Evolutionary conservation across 1,284 basidiomycete genomes (phyloP), one percentile per base, ranked within the genome.

Genomic region (Cutaneotrichosporon sp.): DNA sequence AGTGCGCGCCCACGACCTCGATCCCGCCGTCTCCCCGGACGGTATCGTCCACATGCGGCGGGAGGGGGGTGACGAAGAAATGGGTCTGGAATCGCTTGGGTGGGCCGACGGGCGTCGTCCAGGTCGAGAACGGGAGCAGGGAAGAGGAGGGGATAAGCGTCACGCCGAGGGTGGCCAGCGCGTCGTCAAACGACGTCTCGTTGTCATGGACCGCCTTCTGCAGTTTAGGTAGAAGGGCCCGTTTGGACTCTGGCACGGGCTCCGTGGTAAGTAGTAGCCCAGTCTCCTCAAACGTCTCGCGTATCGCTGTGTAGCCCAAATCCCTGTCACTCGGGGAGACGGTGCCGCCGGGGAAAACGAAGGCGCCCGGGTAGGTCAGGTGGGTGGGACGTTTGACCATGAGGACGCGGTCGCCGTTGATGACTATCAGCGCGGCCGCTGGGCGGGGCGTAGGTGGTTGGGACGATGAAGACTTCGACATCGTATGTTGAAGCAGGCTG

Each of bases 221-320:
- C 5, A 44, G n/a, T 19, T 35, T 26, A 4, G 41, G 5, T 16
- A 46, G 41, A 4, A 46, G 35, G 19, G 12, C 19, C 11, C 22
- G 17, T 9, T 26, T 19, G 3, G 10, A 29, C 16, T 16, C 20
- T 0, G 25, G 25, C 14, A 41, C 5, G 0, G n/a, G 5, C 4
- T 32, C 14, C 26, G 42, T 24, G 3, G 52, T 39, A 25, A 54
- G 52, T 24, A 54, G 47, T 11, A 54, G 48, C 8, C 52, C 52
- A 5, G 39, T 54, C 35, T 54, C 52, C 35, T 54, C 52, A 16
- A 54, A 54, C 6, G 52, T 49, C 46, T 54, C 52, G 27, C 52
- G 52, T 3, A 54, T n/a, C 7, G 52, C 52, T 1, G 52, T 47
- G 8, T 49, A 22, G 14, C 33, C 27, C n/a, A 39, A 33, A 8